phyloP scores from a whole-genome alignment of 768 basidiomycete species.

The Solioccasus polychromus region DNA sequence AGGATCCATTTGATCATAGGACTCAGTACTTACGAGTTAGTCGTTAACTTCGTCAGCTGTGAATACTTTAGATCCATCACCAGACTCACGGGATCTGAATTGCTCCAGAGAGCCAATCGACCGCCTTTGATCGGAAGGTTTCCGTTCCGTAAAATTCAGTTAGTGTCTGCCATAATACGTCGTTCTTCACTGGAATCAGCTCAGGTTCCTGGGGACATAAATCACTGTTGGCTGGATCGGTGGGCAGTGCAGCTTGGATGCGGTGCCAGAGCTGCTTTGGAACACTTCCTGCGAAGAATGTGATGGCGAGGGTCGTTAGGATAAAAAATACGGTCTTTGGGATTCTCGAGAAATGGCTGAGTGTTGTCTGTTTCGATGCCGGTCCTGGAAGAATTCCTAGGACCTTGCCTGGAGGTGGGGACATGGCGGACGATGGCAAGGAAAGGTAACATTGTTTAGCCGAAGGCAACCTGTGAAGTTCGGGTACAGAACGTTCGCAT shows the following conservation, averaged over 20 bases:
- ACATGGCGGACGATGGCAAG: conserved; percentile 10
- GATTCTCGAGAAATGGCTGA: conserved; percentile 6
- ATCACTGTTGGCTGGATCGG: conserved; percentile 1
- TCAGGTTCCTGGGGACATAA: conserved; percentile 36
- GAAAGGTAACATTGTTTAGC: not conserved
- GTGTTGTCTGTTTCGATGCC: not conserved
- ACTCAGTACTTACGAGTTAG: conserved; percentile 42
- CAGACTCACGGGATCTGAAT: conserved; percentile 41
- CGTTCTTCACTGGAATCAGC: conserved; percentile 34
- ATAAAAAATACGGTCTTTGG: conserved; percentile 12
- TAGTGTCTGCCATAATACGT: conserved; percentile 32
- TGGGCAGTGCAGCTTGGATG: not conserved
- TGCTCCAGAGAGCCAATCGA: conserved; percentile 39
- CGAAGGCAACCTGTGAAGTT: no score
- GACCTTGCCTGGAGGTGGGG: conserved; percentile 7
- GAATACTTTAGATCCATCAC: not conserved
- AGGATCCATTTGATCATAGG: conserved; percentile 46
- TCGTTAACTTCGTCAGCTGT: conserved; percentile 4
- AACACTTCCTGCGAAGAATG: conserved; percentile 9
- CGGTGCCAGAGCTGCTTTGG: conserved; percentile 7
- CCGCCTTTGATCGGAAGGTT: conserved; percentile 33
- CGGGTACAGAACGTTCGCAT: no score
- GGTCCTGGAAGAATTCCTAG: conserved; percentile 12
- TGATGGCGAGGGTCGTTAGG: conserved; percentile 16
- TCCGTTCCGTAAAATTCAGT: conserved; percentile 31